A percentile compares a stretch with the other conserved stretches of the same genome.
phyloP scores from a whole-genome alignment of 345 rosid genomes.

The Acer saccharum region DNA sequence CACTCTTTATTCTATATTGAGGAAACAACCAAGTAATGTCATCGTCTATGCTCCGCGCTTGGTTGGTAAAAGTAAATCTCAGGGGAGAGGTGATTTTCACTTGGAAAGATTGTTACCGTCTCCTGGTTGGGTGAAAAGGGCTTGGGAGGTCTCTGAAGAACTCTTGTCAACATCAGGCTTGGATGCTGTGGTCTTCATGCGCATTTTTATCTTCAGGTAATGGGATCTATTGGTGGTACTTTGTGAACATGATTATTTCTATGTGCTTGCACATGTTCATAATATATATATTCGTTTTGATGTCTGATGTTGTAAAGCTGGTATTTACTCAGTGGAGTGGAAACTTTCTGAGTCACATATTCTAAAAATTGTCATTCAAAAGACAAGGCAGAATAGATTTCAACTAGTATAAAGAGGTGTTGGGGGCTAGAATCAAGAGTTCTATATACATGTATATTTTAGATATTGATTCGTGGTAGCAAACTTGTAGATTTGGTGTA shows the following conservation, averaged over 20 bases:
- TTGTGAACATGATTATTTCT: neutral
- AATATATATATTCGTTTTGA: neutral
- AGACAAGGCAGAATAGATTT: neutral
- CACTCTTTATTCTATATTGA: constrained; percentile 74
- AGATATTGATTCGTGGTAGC: neutral
- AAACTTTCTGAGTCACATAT: neutral
- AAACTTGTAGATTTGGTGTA: neutral
- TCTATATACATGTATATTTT: neutral
- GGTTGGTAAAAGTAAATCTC: constrained; percentile 41
- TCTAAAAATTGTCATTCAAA: neutral
- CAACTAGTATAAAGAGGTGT: neutral
- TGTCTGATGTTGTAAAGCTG: neutral
- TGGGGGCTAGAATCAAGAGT: neutral
- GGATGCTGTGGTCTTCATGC: constrained; percentile 76
- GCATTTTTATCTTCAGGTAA: constrained; percentile 76
- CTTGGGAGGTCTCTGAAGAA: constrained; percentile 69
- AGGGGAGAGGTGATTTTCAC: constrained; percentile 38
- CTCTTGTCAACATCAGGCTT: constrained; percentile 62
- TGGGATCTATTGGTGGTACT: neutral
- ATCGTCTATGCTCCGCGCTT: constrained; percentile 71
- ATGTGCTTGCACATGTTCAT: too few species aligned
- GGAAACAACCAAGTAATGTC: constrained; percentile 72
- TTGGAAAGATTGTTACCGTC: constrained; percentile 77
- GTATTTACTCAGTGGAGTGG: neutral
- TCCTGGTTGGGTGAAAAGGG: constrained; percentile 76